Evolutionary conservation across 441 rosid species (phyloP), one percentile per base, ranked within the genome.

Genomic region (Erodium moschatum): DNA sequence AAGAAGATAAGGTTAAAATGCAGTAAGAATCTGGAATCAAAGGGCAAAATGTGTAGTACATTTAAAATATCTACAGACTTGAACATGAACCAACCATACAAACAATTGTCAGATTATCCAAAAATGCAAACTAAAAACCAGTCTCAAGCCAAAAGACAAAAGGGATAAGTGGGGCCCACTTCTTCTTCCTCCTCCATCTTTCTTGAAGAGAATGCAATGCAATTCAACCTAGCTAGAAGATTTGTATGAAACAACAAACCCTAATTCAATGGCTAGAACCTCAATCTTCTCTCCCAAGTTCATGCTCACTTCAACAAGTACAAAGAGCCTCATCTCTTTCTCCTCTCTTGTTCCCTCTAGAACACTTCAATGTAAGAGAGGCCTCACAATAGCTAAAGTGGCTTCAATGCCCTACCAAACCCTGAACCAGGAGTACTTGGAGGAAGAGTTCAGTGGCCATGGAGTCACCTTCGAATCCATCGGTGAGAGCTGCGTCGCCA

Each of bases 391-490:
- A 42, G 76, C 87, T 2, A 66, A 80, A 6, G 85, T 74, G 70
- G 87, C 89, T 69, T 61, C 65, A 60, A 79, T 82, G 69, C 88
- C 86, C 15, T 75, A 77, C 72, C 85, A 80, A 63, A 87, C 91
- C 0, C 21, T 83, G 67, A 84, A 84, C 69, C 80, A 83, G 48
- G 97, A 89, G 76, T 84, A 86, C 80, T 78, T 90, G 65, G 83
- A 83, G 66, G 67, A 73, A 67, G 94, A 90, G 67, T 87, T 90
- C 76, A 82, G 89, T 71, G 90, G 91, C 19, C 96, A 83, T 70
- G 97, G 97, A 67, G 88, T 90, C 66, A 80, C 84, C 66, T 90
- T 90, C 42, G 84, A 90, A 70, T 79, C 79, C 31, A 77, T 90
- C 0, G 89, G 85, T 12, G 92, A 86, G 68, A 73, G 77, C 40